These are phyloP conservation scores for Moricandia arvensis DNA, from an alignment of 345 rosid species.

Conservation along the genomic window DNA sequence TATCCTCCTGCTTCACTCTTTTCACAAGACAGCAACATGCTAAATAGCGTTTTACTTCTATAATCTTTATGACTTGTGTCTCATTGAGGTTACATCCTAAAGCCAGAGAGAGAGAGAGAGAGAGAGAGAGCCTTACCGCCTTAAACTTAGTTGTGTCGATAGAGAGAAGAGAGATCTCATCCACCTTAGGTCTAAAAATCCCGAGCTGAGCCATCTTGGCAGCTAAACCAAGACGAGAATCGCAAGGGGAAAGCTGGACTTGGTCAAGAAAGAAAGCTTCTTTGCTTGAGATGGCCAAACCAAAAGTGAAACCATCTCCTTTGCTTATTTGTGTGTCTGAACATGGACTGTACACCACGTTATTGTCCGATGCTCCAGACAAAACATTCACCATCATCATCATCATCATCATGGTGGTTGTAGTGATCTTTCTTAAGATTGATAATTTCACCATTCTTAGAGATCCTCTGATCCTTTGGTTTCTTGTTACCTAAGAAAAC, in stretches of 20 bases:
- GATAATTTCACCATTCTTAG: not conserved
- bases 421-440: not conserved
- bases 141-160: slow-evolving; percentile 48
- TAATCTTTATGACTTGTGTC: not conserved
- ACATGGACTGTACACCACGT: slow-evolving; percentile 66
- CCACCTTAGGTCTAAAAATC: slow-evolving; percentile 72
- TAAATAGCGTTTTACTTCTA: slow-evolving; percentile 2
- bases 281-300: slow-evolving; percentile 59
- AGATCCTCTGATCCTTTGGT: not conserved
- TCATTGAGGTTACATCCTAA: not conserved
- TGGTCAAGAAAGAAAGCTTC: slow-evolving; percentile 62
- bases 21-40: not conserved
- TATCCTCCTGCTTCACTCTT: slow-evolving; percentile 66
- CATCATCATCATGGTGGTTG: slow-evolving; percentile 1
- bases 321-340: slow-evolving; percentile 57
- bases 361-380: slow-evolving; percentile 52
- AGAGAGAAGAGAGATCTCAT: slow-evolving; percentile 81
- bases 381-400: slow-evolving; percentile 10
- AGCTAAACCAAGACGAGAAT: slow-evolving; percentile 60
- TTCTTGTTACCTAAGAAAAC: slow-evolving; percentile 21
- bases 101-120: not conserved
- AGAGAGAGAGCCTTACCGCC: slow-evolving; percentile 49
- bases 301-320: slow-evolving; percentile 76
- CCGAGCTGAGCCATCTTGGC: slow-evolving; percentile 54
- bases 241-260: slow-evolving; percentile 83